Conservation (phyloP, 768 basidiomycete species). For the Boletellus ananas region DNA sequence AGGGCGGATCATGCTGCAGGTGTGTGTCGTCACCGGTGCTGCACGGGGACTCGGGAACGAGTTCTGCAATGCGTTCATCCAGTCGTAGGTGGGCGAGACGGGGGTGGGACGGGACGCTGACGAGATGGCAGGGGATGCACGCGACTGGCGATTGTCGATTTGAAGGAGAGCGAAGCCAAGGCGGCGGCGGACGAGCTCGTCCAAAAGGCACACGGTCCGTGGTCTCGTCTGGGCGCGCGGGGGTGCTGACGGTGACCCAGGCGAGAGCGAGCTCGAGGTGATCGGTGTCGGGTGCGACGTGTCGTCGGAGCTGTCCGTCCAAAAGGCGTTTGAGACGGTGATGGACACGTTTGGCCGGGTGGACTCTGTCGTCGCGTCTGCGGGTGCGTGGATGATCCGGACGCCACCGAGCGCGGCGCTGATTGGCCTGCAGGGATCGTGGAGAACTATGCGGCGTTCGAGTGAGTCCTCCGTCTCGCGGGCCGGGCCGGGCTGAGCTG, state of each 20-base stretch:
- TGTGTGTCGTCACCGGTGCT: conserved; percentile 90
- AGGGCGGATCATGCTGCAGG: conserved; percentile 40
- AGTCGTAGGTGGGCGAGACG: neutral
- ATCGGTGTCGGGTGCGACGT: conserved; percentile 87
- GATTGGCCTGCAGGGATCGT: conserved; percentile 56
- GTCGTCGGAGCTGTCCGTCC: conserved; percentile 73
- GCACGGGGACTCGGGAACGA: conserved; percentile 88
- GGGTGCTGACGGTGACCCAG: conserved; percentile 37
- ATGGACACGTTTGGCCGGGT: conserved; percentile 65
- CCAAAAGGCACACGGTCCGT: conserved; percentile 48
- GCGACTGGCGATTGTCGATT: conserved; percentile 74
- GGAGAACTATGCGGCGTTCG: conserved; percentile 84
- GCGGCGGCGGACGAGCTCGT: conserved; percentile 67
- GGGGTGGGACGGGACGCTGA: neutral
- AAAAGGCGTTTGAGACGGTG: conserved; percentile 63
- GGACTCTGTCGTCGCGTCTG: conserved; percentile 84
- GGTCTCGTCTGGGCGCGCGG: conserved; percentile 18
- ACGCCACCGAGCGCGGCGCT: neutral
- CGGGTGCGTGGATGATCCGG: conserved; percentile 49
- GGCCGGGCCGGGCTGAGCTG: conserved; percentile 7
- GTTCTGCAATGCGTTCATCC: conserved; percentile 84
- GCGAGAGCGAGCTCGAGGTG: conserved; percentile 58
- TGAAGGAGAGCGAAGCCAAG: conserved; percentile 66
- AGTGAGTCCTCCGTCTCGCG: conserved; percentile 50
- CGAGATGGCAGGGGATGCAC: conserved; percentile 64